phyloP scores from a whole-genome alignment of 2,329 filamentous ascomycete species.

The Cyphellophora europaea region DNA sequence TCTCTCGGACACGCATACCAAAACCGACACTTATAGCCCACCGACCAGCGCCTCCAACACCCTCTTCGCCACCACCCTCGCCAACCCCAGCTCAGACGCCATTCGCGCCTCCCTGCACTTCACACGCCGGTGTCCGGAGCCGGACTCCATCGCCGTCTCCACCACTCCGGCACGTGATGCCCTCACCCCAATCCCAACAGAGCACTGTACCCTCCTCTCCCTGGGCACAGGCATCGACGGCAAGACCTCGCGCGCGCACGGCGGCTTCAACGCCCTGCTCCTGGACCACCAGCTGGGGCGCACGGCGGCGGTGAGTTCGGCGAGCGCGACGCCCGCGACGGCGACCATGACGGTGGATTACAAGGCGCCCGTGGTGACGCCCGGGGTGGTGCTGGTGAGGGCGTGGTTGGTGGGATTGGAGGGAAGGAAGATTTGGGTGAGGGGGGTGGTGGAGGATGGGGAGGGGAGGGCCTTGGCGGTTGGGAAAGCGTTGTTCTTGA shows the following conservation, averaged over 20 bases:
- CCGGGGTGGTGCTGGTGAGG: slow-evolving; percentile 8
- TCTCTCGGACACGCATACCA: too few species aligned
- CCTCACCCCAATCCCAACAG: not conserved
- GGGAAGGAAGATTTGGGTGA: slow-evolving; percentile 12
- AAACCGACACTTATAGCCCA: too few species aligned
- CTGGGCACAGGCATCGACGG: slow-evolving; percentile 10
- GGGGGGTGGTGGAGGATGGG: slow-evolving; percentile 9
- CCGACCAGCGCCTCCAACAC: not conserved
- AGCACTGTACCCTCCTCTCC: slow-evolving; percentile 9
- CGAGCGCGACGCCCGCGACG: slow-evolving; percentile 8
- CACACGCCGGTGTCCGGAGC: not conserved
- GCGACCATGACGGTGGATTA: slow-evolving; percentile 14
- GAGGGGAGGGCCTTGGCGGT: slow-evolving; percentile 6
- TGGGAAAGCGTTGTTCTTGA: slow-evolving; percentile 10
- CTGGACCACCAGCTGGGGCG: slow-evolving; percentile 12
- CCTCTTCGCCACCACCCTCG: not conserved
- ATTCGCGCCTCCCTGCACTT: not conserved
- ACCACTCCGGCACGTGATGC: not conserved
- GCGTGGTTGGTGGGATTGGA: slow-evolving; percentile 8
- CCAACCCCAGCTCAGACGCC: not conserved
- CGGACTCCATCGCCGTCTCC: not conserved
- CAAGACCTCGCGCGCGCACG: slow-evolving; percentile 10
- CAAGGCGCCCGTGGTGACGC: slow-evolving; percentile 11
- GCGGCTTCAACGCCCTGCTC: slow-evolving; percentile 11
- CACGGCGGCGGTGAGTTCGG: slow-evolving; percentile 2